Base-by-base conservation (phyloP, 768 basidiomycete species). In the Polyporus arcularius region DNA sequence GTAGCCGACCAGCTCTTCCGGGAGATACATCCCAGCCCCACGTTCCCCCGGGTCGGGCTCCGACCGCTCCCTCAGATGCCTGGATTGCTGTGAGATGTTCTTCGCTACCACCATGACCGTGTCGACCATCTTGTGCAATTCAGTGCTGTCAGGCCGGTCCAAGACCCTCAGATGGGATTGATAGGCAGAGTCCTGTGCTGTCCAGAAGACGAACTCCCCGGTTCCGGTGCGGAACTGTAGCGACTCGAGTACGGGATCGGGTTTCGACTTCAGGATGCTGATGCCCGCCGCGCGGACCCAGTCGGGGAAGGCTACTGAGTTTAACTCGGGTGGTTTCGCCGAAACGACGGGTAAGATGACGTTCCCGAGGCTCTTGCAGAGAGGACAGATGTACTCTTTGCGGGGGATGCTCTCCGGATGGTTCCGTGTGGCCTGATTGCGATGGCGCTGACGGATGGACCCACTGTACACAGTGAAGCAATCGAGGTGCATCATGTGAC, bases 341-440 rank as follows among this genome's bases (percentile, higher is more conserved):
- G 78, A 78, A 4, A 83, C 79, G 16, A 96, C 87, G 0, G 97
- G 97, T 0, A 99, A 80, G 43, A 99, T 88, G 32, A 94, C 86
- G 72, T 99, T 99, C 3, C 96, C 95, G 6, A 98, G 79, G 67
- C 92, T 94, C 76, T 98, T 98, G 79, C 97, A 99, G 4, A 99
- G 77, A 1, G 97, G 97, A 67, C 97, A 99, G 49, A 98, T 91
- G 75, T 89, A 98, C 69, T 99, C 97, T 66, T 90, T 90, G 42
- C 97, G 83, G 15, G 90, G 86, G n/a, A 95, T 93, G 67, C 87
- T 90, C 72, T 98, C 96, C 0, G 97, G 96, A 69, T 97, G 96
- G 65, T 95, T 94, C 41, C 97, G 79, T 6, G 94, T 94, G 5
- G 91, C 86, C 67, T 98, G 96, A 0, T 89, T 81, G 8, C 90